Evolutionary conservation across 371 early-diverging fungal species (phyloP).

Genomic region (Conidiobolus incongruus): DNA sequence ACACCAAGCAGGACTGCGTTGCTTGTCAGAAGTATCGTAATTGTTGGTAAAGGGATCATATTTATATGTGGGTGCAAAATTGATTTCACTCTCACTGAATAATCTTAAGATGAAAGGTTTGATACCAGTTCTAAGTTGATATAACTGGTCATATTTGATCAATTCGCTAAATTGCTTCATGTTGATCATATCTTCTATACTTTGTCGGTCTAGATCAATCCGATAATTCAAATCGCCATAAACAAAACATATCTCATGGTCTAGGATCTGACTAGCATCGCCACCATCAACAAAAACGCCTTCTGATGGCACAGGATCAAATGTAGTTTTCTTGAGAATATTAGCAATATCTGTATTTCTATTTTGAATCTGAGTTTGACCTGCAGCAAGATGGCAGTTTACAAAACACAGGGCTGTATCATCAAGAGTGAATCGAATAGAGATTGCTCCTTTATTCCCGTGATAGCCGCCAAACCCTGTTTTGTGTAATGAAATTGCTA

Average conservation of each 20-base stretch:
- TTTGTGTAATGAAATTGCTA: conserved; percentile 29
- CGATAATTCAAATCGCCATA: conserved; percentile 75
- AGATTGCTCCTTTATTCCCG: conserved; percentile 82
- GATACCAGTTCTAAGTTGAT: conserved; percentile 18
- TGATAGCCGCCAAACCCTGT: conserved; percentile 69
- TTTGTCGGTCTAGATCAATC: conserved; percentile 33
- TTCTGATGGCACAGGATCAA: conserved; percentile 12
- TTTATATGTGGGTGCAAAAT: conserved; percentile 72
- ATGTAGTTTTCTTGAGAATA: conserved; percentile 39
- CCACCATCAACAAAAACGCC: conserved; percentile 21
- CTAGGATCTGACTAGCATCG: conserved; percentile 39
- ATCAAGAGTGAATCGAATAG: conserved; percentile 43
- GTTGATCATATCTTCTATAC: conserved; percentile 21
- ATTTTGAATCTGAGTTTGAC: conserved; percentile 38
- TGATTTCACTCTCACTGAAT: conserved; percentile 35
- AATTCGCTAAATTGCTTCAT: conserved; percentile 12
- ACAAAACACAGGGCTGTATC: conserved; percentile 65
- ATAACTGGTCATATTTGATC: conserved; percentile 37
- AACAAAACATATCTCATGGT: conserved; percentile 52
- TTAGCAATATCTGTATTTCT: conserved; percentile 51
- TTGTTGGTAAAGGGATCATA: conserved; percentile 37
- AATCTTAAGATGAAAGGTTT: not conserved
- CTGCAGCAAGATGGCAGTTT: conserved; percentile 71
- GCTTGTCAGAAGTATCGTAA: conserved; percentile 62
- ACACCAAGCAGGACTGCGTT: conserved; percentile 64